Evolutionary conservation across 805 yeast genomes (phyloP), one percentile per base, ranked within the genome.

Genomic region (Yarrowia deformans): DNA sequence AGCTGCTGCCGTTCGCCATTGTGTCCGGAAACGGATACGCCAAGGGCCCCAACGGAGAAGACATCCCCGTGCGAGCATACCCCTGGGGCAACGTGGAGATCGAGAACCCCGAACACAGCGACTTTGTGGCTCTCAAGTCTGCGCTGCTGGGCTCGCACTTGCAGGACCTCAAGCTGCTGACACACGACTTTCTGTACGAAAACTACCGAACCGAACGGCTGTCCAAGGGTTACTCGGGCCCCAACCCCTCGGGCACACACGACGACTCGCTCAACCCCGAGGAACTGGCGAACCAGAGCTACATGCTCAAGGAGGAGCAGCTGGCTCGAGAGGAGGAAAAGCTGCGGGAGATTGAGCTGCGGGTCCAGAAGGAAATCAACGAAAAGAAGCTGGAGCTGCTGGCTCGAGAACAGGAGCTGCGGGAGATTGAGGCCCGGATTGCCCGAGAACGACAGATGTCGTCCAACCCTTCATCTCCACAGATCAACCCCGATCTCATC

Each of bases 91-190:
- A 77, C 9, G 83, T 87, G 54, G 83, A 81, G 63, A 75, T 78
- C 23, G 80, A 78, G 37, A 73, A 79, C 66, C 75, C 79, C 3
- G 71, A 70, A 69, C 79, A 74, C 72, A 76, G 74, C 66, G 82
- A 72, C 71, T 74, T 70, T 69, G 42, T 55, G 69, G 71, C 84
- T 18, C 79, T 90, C 75, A 87, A 87, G 72, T 83, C 87, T 58
- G 93, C 89, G 1, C 75, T 90, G 45, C 84, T 90, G 74, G 94
- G 93, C 14, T 84, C 91, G 9, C 95, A 90, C 76, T 81, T 90
- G 72, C 90, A 88, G 76, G 95, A 90, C 74, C 85, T 90, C 75
- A 90, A 90, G 79, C 96, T 90, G 74, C 81, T 90, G 70, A 91
- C 96, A 37, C 92, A 89, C 74, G 90, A 87, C 73, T 82, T 87